Percentiles rank a stretch among this genome's conserved stretches.
Conservation (phyloP, 148 eudicot species). For the Camellia sinensis region DNA sequence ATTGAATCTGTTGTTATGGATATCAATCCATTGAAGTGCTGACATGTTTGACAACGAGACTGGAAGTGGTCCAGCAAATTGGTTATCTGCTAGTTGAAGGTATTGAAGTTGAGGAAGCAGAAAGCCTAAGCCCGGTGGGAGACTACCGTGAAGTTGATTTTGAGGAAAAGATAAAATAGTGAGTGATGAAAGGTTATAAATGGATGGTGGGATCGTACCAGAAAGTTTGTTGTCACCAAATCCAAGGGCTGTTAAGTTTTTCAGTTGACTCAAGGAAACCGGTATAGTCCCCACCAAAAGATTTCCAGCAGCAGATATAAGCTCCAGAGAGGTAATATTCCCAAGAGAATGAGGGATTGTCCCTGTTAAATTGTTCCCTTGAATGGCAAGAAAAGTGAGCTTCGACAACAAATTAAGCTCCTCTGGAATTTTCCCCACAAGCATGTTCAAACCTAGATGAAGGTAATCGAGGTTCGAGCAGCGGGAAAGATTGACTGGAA, state of each 20-base stretch:
- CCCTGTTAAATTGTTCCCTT: not conserved
- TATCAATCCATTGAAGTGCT: not conserved
- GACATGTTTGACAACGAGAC: slow-evolving; percentile 17
- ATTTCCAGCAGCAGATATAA: not conserved
- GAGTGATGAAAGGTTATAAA: slow-evolving; percentile 3
- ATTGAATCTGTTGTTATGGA: not conserved
- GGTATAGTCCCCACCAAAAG: not conserved
- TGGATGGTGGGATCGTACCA: slow-evolving; percentile 18
- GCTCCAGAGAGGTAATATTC: slow-evolving; percentile 10
- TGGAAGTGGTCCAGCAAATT: slow-evolving; percentile 16
- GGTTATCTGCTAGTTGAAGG: not conserved
- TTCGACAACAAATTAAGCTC: slow-evolving; percentile 16
- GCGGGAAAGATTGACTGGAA: slow-evolving; percentile 11
- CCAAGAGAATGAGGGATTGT: slow-evolving; percentile 9
- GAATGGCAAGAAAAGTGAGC: not conserved
- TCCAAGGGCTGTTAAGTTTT: not conserved
- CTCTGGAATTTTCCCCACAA: slow-evolving; percentile 16
- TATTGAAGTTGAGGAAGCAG: not conserved
- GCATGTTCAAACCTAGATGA: not conserved
- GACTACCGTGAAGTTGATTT: slow-evolving; percentile 7
- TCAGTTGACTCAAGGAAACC: slow-evolving; percentile 4
- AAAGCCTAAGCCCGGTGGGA: slow-evolving; percentile 9
- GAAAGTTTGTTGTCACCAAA: not conserved
- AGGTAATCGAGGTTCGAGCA: slow-evolving; percentile 13
- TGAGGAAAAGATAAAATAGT: not conserved